Percentiles rank a stretch among this genome's conserved stretches.
These are phyloP conservation scores for Sporobolomyces pararoseus DNA, from an alignment of 768 basidiomycete species.

Conservation along the genomic window DNA sequence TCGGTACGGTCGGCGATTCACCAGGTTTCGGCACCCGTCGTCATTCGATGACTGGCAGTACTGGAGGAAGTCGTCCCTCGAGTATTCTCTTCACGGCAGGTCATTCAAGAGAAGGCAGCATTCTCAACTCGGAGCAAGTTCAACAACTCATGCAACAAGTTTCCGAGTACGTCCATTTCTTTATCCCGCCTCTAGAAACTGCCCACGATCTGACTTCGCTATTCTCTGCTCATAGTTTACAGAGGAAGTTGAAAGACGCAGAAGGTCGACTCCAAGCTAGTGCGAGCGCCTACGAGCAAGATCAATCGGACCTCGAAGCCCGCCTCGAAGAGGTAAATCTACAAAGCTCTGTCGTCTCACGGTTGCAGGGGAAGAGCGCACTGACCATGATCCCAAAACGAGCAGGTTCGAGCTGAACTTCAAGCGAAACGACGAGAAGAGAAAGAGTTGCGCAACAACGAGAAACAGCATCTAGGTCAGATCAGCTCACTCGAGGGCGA, in stretches of 20 bases:
- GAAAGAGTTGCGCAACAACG: slow-evolving; percentile 83
- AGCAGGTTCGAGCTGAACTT: slow-evolving; percentile 66
- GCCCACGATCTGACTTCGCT: no score
- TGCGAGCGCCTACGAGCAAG: slow-evolving; percentile 31
- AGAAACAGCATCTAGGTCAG: slow-evolving; percentile 68
- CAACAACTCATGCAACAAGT: slow-evolving; percentile 23
- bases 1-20: slow-evolving; percentile 7
- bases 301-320: slow-evolving; percentile 36
- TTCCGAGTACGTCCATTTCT: slow-evolving; percentile 17
- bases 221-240: background rate
- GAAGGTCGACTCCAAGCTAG: slow-evolving; percentile 32
- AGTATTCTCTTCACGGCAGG: background rate
- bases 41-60: background rate
- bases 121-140: slow-evolving; percentile 18
- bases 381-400: background rate
- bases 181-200: background rate
- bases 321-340: slow-evolving; percentile 33
- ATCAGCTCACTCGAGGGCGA: slow-evolving; percentile 72
- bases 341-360: background rate
- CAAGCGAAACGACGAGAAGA: slow-evolving; percentile 80
- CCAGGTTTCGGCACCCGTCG: slow-evolving; percentile 14
- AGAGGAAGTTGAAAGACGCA: slow-evolving; percentile 41
- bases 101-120: background rate
- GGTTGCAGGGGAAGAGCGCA: no score
- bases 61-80: slow-evolving; percentile 3